phyloP scores from a whole-genome alignment of 78 protist species.

The Dictyostelium intermedium region DNA sequence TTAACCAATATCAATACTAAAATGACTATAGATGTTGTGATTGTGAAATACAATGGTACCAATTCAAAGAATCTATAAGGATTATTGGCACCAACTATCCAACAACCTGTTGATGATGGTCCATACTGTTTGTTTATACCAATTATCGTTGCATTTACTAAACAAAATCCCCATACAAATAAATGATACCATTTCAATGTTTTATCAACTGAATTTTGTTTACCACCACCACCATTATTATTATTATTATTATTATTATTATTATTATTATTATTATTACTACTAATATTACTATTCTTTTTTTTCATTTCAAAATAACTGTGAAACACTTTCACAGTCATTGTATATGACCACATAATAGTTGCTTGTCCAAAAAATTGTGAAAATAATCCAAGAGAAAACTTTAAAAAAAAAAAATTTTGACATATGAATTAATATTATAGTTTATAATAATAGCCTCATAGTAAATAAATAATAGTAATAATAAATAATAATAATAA shows the following conservation, averaged over 20 bases:
- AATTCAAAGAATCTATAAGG: constrained; percentile 55
- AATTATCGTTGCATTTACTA: constrained; percentile 17
- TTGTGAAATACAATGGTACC: constrained; percentile 52
- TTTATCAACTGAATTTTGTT: neutral
- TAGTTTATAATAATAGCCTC: no score
- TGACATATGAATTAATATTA: no score
- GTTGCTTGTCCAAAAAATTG: constrained; percentile 65
- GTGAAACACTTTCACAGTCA: constrained; percentile 56
- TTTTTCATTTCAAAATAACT: neutral
- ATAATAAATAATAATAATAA: neutral
- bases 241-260: neutral
- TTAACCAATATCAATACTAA: constrained; percentile 13
- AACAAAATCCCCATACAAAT: constrained; percentile 58
- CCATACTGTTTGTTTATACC: constrained; percentile 58
- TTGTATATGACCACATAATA: constrained; percentile 50
- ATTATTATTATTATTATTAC: neutral
- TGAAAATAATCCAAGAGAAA: constrained; percentile 19
- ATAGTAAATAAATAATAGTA: neutral
- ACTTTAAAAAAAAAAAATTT: neutral
- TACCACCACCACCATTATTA: neutral
- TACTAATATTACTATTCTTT: neutral
- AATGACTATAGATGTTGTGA: constrained; percentile 7
- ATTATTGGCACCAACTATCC: constrained; percentile 50
- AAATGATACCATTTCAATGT: constrained; percentile 42
- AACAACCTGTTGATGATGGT: constrained; percentile 59